Evolutionary conservation across 805 yeast species (phyloP).

Genomic region (Kodamaea neixiangensis): DNA sequence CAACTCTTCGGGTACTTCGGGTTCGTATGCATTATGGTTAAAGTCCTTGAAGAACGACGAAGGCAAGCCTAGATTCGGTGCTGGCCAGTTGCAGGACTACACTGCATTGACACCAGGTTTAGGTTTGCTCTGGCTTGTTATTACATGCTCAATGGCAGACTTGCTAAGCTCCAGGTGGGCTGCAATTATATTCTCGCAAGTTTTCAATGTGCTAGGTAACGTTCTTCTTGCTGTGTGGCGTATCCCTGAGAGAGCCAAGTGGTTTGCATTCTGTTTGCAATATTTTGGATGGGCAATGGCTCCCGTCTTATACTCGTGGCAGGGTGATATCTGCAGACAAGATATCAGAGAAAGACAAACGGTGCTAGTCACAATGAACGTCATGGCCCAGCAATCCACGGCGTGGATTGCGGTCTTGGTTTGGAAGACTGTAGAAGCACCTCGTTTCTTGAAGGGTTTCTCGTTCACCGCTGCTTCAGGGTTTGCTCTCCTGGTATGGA

Average conservation of each 20-base stretch:
- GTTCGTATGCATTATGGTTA: slow-evolving; percentile 58
- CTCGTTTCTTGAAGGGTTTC: slow-evolving; percentile 56
- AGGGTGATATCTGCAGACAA: slow-evolving; percentile 57
- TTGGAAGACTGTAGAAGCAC: slow-evolving; percentile 62
- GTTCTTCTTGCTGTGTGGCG: slow-evolving; percentile 60
- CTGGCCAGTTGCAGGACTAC: slow-evolving; percentile 37
- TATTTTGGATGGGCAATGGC: slow-evolving; percentile 67
- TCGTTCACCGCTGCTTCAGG: slow-evolving; percentile 51
- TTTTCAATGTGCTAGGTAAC: slow-evolving; percentile 56
- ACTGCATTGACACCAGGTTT: slow-evolving; percentile 50
- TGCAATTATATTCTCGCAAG: slow-evolving; percentile 53
- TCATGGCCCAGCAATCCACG: slow-evolving; percentile 54
- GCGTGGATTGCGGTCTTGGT: slow-evolving; percentile 54
- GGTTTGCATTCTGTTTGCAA: slow-evolving; percentile 63
- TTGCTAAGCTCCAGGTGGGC: slow-evolving; percentile 50
- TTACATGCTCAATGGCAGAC: slow-evolving; percentile 41
- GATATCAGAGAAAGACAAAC: slow-evolving; percentile 59
- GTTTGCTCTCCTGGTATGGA: slow-evolving; percentile 48
- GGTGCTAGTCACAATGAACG: slow-evolving; percentile 56
- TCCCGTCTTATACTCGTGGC: slow-evolving; percentile 60
- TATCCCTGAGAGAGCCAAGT: slow-evolving; percentile 56
- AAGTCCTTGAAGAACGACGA: slow-evolving; percentile 12
- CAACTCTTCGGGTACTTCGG: slow-evolving; percentile 50
- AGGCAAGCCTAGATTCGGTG: slow-evolving; percentile 23
- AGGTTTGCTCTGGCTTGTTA: slow-evolving; percentile 40